phyloP scores from a whole-genome alignment of 2,329 filamentous ascomycete species.

The Fusarium lateritium region DNA sequence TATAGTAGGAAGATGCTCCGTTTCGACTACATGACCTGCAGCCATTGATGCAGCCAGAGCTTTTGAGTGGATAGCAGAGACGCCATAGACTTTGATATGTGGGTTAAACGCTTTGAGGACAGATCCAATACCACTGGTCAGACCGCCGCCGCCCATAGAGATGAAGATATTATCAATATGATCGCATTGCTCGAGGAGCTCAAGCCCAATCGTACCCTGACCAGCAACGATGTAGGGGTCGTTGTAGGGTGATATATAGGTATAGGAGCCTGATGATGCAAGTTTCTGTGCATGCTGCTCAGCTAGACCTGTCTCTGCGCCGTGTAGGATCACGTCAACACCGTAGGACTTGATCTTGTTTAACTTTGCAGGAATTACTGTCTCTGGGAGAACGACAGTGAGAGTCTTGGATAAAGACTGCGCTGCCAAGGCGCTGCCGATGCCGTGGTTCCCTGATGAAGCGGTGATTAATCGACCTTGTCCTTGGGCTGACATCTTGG shows the following conservation, averaged over 20 bases:
- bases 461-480: slow-evolving; percentile 4
- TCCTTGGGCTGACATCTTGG: not conserved
- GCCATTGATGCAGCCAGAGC: not conserved
- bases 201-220: not conserved
- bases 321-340: not conserved
- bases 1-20: not conserved
- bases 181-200: not conserved
- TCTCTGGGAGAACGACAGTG: not conserved
- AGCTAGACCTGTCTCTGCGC: not conserved
- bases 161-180: slow-evolving; percentile 1
- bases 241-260: not conserved
- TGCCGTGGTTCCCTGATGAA: slow-evolving; percentile 2
- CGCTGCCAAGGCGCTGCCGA: not conserved
- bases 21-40: not conserved
- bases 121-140: not conserved
- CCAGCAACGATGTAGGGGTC: not conserved
- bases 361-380: not conserved
- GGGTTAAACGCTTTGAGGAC: not conserved
- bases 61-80: not conserved
- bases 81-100: not conserved
- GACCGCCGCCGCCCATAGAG: not conserved
- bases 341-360: not conserved
- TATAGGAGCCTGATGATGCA: not conserved
- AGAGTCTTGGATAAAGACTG: not conserved
- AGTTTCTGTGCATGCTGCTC: slow-evolving; percentile 2